phyloP scores from a whole-genome alignment of 176 grass and related monocot genomes.

The Dactylis glomerata region DNA sequence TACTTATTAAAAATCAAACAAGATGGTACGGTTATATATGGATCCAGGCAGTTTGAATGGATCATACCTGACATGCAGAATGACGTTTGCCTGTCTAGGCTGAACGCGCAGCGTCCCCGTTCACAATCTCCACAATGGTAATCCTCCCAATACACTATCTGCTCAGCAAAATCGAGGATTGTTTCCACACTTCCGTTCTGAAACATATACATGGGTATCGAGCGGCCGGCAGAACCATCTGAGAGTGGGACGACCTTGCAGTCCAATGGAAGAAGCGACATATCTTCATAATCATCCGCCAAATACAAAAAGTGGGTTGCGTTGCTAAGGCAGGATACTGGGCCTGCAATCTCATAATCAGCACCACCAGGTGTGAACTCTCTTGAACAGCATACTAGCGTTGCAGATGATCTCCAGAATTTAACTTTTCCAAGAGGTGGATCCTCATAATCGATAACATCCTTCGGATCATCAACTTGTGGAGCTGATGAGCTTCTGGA shows the following conservation, averaged over 20 bases:
- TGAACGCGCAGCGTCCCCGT: slow-evolving; percentile 14
- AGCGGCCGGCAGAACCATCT: background rate
- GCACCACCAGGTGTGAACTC: background rate
- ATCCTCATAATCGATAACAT: no score
- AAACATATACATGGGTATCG: background rate
- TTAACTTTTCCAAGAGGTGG: no score
- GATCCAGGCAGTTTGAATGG: background rate
- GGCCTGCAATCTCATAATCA: slow-evolving; percentile 41
- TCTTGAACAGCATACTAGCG: slow-evolving; percentile 39
- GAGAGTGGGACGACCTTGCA: slow-evolving; percentile 13
- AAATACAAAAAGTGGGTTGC: slow-evolving; percentile 19
- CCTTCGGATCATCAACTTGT: background rate
- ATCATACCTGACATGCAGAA: slow-evolving; percentile 24
- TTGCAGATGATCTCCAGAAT: background rate
- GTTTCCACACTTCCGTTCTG: background rate
- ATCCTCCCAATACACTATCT: background rate
- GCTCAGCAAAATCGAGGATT: background rate
- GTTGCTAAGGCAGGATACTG: slow-evolving; percentile 36
- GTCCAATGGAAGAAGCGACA: slow-evolving; percentile 25
- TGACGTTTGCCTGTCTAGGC: background rate
- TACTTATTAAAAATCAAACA: background rate
- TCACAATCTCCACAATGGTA: background rate
- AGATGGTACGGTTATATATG: background rate
- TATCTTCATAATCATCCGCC: background rate
- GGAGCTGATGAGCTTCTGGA: background rate